Evolutionary conservation across 441 rosid genomes (phyloP).

Genomic region (Euphorbia schlechtendalii): DNA sequence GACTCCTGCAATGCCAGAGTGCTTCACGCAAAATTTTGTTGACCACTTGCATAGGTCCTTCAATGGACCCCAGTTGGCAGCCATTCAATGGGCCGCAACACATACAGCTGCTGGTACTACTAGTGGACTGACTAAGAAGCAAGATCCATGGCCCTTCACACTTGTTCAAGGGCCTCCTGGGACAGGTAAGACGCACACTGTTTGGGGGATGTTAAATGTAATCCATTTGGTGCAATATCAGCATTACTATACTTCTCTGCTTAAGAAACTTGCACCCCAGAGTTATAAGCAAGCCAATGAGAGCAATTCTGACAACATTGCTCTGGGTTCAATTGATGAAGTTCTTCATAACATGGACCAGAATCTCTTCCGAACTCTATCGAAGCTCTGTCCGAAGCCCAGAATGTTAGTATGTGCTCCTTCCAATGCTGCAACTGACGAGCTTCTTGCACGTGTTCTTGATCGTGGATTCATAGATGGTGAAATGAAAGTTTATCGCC

Average conservation of each 20-base stretch:
- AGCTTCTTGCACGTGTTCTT: conserved; percentile 93
- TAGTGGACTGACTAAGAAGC: conserved; percentile 72
- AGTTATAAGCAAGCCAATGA: conserved; percentile 85
- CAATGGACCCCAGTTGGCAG: conserved; percentile 92
- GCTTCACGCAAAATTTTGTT: conserved; percentile 80
- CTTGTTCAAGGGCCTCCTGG: conserved; percentile 99
- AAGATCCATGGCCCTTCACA: conserved; percentile 99
- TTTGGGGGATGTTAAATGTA: conserved; percentile 99
- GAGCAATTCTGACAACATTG: conserved; percentile 54
- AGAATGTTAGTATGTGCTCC: conserved; percentile 99
- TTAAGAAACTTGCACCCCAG: conserved; percentile 95
- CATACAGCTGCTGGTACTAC: conserved; percentile 99
- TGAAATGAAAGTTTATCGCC: conserved; percentile 95
- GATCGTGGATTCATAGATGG: conserved; percentile 99
- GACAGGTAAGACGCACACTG: conserved; percentile 99
- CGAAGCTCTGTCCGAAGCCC: conserved; percentile 93
- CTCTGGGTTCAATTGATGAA: conserved; percentile 90
- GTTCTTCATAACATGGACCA: conserved; percentile 99
- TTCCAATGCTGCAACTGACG: conserved; percentile 99
- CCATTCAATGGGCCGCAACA: conserved; percentile 98
- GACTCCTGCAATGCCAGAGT: conserved; percentile 88
- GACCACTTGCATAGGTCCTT: conserved; percentile 79
- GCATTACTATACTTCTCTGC: conserved; percentile 91
- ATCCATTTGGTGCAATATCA: conserved; percentile 98
- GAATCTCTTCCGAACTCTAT: conserved; percentile 84